phyloP scores from a whole-genome alignment of 2,329 filamentous ascomycete species.

The Fusarium sp. region DNA sequence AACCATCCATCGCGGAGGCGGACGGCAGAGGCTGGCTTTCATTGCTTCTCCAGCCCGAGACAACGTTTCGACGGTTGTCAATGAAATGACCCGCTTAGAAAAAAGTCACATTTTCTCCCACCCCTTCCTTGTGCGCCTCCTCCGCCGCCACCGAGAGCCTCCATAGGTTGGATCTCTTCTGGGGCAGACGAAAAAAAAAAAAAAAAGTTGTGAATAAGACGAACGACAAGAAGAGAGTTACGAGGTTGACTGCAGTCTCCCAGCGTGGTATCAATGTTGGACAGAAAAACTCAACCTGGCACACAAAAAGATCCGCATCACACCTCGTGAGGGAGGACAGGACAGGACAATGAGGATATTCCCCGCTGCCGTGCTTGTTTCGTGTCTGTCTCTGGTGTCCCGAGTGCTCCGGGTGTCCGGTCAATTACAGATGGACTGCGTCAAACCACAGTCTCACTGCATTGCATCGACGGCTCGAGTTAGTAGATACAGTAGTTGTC shows the following conservation, averaged over 20 bases:
- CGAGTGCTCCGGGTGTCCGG: constrained; percentile 12
- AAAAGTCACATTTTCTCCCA: background rate
- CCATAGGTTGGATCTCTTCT: background rate
- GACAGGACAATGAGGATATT: constrained; percentile 12
- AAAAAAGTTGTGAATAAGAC: background rate
- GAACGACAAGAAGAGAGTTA: background rate
- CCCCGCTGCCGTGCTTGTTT: constrained; percentile 28
- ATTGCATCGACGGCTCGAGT: constrained; percentile 10
- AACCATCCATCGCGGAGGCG: constrained; percentile 1
- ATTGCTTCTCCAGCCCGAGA: constrained; percentile 18
- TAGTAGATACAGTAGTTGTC: constrained; percentile 2
- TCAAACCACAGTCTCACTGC: constrained; percentile 28
- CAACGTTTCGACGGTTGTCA: constrained; percentile 9
- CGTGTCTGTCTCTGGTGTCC: constrained; percentile 7
- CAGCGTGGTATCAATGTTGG: constrained; percentile 13
- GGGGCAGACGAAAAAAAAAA: background rate
- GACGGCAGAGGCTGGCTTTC: constrained; percentile 21
- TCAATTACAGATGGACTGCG: constrained; percentile 21
- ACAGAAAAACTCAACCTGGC: constrained; percentile 14
- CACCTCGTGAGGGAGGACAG: background rate
- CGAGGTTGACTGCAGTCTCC: background rate
- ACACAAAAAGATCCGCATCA: background rate
- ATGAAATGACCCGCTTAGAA: constrained; percentile 1
- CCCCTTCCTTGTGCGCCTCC: constrained; percentile 14
- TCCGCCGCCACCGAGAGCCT: constrained; percentile 23